These are phyloP conservation scores for Acer yangbiense DNA, from an alignment of 345 rosid genomes.

Conservation along the genomic window DNA sequence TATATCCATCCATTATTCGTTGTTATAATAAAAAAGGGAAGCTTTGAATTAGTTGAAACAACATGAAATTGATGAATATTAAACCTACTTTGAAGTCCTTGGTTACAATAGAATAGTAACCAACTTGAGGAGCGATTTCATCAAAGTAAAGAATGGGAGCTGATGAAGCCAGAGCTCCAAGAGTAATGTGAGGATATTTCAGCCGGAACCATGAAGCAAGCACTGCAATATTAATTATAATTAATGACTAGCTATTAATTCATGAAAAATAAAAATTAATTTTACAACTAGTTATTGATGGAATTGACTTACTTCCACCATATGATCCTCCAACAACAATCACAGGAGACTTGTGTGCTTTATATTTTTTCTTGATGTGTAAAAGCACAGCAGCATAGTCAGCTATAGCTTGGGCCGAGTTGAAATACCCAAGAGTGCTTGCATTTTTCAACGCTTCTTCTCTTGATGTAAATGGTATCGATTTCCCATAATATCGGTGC, in stretches of 20 bases:
- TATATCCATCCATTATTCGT: neutral
- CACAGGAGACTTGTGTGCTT: conserved; percentile 31
- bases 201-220: conserved; percentile 74
- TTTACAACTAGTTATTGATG: neutral
- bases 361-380: conserved; percentile 29
- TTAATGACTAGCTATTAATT: too few species aligned
- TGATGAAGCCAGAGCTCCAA: conserved; percentile 71
- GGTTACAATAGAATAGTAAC: conserved; percentile 52
- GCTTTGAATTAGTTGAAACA: neutral
- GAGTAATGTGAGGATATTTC: conserved; percentile 64
- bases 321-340: conserved; percentile 50
- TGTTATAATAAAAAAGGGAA: too few species aligned
- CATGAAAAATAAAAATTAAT: too few species aligned
- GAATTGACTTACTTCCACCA: conserved; percentile 43
- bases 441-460: conserved; percentile 28
- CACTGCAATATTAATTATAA: conserved; percentile 34
- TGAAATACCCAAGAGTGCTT: conserved; percentile 37
- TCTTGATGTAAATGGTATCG: conserved; percentile 39
- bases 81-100: conserved; percentile 48
- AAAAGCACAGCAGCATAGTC: conserved; percentile 42
- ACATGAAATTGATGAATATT: neutral
- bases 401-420: conserved; percentile 44
- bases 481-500: conserved; percentile 59
- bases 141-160: conserved; percentile 69
- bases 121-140: conserved; percentile 42